Base-by-base conservation (phyloP, 2,329 filamentous ascomycete genomes). In the Intubia oerlemansii region DNA sequence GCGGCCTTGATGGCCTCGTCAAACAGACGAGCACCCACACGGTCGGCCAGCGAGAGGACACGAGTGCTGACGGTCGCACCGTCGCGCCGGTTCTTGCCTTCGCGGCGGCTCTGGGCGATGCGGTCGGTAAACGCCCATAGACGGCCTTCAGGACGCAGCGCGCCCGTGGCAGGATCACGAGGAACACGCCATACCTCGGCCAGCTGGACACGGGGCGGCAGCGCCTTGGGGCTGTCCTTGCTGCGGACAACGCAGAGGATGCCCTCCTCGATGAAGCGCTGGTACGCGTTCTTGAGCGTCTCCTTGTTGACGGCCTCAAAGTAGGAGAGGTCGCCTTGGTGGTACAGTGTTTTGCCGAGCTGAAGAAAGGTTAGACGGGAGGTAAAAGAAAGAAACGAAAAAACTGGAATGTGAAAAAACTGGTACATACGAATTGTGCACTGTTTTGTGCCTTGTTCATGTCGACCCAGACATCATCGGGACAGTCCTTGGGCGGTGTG, bases 221-320 rank as follows among this genome's bases (percentile, higher is more conserved):
- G 50, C 10, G 27, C 23, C 38, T 74, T 74, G 18, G 59, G 41
- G 35, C 75, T 73, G 35, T 75, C 73, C 40, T 71, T 74, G 31
- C 61, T 59, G 41, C 77, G 78, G 17, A 76, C 61, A 1, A 84
- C 63, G 25, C 78, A 55, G 32, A 95, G 61, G 37, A 95, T 90
- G 7, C 82, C 79, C 42, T 95, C 85, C 43, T 93, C 81, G 40
- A 84, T 72, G 43, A 91, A 91, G 11, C 81, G 69, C 21, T 68
- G 62, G 50, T 85, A 93, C 0, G 84, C 76, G 49, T 98, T 98
- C 45, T 88, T 91, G 32, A 98, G 64, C 0, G 84, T 91, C 49
- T 98, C 85, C 42, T 93, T 93, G 57, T 98, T 98, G 38, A 98
- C 85, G 3, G 88, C 84, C 52, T 98, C 88, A 40, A 93, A 95